A percentile compares a stretch with the other conserved stretches of the same genome.
Conservation (phyloP, 306 rosid species). For the Echinosophora koreensis region DNA sequence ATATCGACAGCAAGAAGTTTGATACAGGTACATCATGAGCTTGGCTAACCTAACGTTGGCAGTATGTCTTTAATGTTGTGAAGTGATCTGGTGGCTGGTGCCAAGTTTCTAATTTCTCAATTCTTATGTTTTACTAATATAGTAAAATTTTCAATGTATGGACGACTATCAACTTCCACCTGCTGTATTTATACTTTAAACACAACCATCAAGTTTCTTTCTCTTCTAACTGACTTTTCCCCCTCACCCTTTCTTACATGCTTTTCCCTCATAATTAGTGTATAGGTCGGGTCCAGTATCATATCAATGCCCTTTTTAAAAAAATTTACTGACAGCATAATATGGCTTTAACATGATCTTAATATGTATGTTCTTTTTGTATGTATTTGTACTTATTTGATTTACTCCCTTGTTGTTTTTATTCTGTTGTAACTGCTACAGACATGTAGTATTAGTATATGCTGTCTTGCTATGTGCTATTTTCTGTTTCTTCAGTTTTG, state of each 20-base stretch:
- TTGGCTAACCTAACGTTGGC: conserved; percentile 8
- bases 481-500: conserved; percentile 24
- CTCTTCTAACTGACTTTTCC: not conserved
- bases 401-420: conserved; percentile 21
- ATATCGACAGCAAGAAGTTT: conserved; percentile 78
- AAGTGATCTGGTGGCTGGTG: conserved; percentile 18
- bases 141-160: not conserved
- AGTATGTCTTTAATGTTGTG: conserved; percentile 17
- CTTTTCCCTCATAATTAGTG: not conserved
- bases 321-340: not conserved
- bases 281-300: not conserved
- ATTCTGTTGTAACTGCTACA: not conserved
- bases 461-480: conserved; percentile 1
- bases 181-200: not conserved
- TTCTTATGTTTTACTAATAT: conserved; percentile 7
- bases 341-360: not conserved
- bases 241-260: not conserved
- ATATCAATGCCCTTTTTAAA: conserved; percentile 6
- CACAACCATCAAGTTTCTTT: not conserved
- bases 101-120: conserved; percentile 15
- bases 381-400: conserved; percentile 15
- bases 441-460: not conserved
- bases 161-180: not conserved
- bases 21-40: conserved; percentile 62
- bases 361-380: conserved; percentile 29